Percentiles rank a stretch among this genome's conserved stretches.
These are phyloP conservation scores for Zygosaccharomyces rouxii DNA, from an alignment of 805 yeast species.

Conservation along the genomic window DNA sequence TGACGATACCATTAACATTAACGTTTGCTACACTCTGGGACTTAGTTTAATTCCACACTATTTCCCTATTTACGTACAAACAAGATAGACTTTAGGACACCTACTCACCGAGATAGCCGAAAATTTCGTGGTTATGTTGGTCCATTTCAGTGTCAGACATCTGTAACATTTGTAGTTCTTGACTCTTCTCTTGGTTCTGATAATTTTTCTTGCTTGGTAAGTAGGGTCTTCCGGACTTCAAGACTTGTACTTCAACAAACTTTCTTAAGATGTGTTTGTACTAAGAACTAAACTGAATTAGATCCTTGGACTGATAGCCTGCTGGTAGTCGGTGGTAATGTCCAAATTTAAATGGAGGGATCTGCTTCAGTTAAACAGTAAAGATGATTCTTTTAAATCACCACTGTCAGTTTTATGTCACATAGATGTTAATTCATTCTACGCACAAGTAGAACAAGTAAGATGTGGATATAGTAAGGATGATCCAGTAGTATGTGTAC, in stretches of 20 bases:
- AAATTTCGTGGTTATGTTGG: conserved; percentile 46
- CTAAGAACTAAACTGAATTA: too few relatives aligned
- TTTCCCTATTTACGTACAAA: conserved; percentile 90
- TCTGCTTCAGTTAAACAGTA: conserved; percentile 45
- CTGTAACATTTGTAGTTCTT: not conserved
- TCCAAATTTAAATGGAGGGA: conserved; percentile 49
- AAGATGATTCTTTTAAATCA: conserved; percentile 48
- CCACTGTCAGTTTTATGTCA: conserved; percentile 79
- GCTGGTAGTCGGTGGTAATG: conserved; percentile 13
- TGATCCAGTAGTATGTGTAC: conserved; percentile 90
- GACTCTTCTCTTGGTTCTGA: not conserved
- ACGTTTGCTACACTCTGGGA: conserved; percentile 88
- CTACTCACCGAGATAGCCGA: conserved; percentile 66
- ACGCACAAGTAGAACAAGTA: conserved; percentile 88
- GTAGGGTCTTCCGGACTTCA: not conserved
- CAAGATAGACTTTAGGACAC: conserved; percentile 56
- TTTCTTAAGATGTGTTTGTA: not conserved
- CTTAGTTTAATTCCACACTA: conserved; percentile 55
- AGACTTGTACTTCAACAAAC: not conserved
- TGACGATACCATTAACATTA: not conserved
- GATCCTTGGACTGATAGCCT: not conserved
- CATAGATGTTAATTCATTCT: conserved; percentile 90
- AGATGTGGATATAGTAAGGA: conserved; percentile 58
- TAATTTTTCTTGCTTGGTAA: not conserved
- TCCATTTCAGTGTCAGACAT: conserved; percentile 54